Base-by-base conservation (phyloP, 78 protist species). In the Anaeramoeba flamelloides region DNA sequence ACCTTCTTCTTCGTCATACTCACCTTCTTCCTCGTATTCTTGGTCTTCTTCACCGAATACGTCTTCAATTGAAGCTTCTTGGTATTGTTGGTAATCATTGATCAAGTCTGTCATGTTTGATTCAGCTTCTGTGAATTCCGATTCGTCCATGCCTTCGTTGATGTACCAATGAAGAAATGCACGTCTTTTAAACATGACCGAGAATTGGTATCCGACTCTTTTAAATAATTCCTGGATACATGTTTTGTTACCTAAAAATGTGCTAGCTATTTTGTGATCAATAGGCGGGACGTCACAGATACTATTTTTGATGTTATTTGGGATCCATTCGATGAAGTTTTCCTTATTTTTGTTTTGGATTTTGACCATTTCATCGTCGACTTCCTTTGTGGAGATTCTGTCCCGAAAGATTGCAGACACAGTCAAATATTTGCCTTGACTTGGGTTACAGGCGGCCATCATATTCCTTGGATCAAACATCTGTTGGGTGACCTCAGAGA, bases 391-490 rank as follows among this genome's bases (percentile, higher is more conserved):
- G 32, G 92, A 95, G 38, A 97, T 95, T 82, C 92, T 96, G 41
- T 98, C 99, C 33, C 99, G 96, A 91, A 93, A 97, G 89, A 95
- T 89, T 79, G 94, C 80, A 92, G 98, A 94, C 90, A 94, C 87
- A 30, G 99, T 94, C 98, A 97, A 93, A 91, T 93, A 95, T 91
- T 94, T 94, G 79, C 99, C 99, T 81, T 89, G 92, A 75, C 95
- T 90, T 69, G 98, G 98, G 88, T 97, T 97, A 81, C 98, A 94
- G n/a, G n/a, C n/a, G n/a, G 89, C 94, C 97, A 97, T 90, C 90
- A 89, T 86, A 83, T 90, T 87, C 31, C 90, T 89, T 69, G 96
- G 97, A 87, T 94, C 97, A 85, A 95, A 95, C 76, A 81, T 95
- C 26, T 95, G 40, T 85, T 90, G 87, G 80, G 99, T 95, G 92